Percentiles rank a stretch among this genome's conserved stretches.
Conservation (phyloP, 2,329 filamentous ascomycete species). For the Aspergillus melleus region DNA sequence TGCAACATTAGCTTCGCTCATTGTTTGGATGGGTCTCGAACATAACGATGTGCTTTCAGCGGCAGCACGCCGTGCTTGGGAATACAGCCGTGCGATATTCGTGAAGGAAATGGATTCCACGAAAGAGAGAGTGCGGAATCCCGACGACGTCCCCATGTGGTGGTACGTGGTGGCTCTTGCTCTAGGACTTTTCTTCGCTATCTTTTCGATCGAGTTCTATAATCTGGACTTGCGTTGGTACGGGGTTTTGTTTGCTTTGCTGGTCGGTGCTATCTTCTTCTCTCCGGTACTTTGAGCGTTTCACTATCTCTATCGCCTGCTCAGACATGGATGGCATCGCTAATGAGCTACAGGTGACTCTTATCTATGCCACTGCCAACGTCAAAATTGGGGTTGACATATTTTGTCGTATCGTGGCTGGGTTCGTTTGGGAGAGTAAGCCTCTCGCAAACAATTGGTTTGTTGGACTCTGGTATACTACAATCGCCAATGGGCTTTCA, state of each 20-base stretch:
- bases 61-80: neutral
- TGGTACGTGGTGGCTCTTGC: slow-evolving; percentile 21
- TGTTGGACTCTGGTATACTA: slow-evolving; percentile 27
- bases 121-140: neutral
- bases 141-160: slow-evolving; percentile 20
- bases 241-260: slow-evolving; percentile 23
- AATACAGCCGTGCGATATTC: neutral
- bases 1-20: slow-evolving; percentile 58
- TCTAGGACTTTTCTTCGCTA: slow-evolving; percentile 22
- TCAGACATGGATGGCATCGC: neutral
- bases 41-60: slow-evolving; percentile 17
- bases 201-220: slow-evolving; percentile 28
- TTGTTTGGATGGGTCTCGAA: slow-evolving; percentile 26
- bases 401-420: slow-evolving; percentile 29
- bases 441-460: slow-evolving; percentile 32
- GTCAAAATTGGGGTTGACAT: slow-evolving; percentile 31
- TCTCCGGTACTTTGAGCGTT: slow-evolving; percentile 16
- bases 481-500: slow-evolving; percentile 26
- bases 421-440: slow-evolving; percentile 30
- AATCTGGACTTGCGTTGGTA: slow-evolving; percentile 26
- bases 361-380: slow-evolving; percentile 27
- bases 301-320: neutral
- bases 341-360: slow-evolving; percentile 15
- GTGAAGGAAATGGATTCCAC: neutral
- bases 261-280: slow-evolving; percentile 25